These are phyloP conservation scores for Aspergillus texensis DNA, from an alignment of 2,329 filamentous ascomycete genomes.

Conservation along the genomic window DNA sequence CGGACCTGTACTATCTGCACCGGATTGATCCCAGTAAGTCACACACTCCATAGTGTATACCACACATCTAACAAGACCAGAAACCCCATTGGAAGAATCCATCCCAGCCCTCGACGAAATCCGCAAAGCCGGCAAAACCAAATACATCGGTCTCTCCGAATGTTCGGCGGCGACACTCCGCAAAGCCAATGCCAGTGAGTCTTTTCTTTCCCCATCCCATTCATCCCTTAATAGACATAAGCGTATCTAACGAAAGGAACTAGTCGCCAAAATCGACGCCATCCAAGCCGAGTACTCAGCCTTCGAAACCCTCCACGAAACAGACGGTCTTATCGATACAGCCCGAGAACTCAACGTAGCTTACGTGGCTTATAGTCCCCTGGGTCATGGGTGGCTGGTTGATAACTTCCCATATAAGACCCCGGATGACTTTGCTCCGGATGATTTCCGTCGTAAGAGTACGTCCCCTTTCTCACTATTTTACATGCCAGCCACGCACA, in stretches of 20 bases:
- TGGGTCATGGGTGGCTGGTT: conserved; percentile 53
- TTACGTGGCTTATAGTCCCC: conserved; percentile 51
- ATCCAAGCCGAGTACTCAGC: conserved; percentile 52
- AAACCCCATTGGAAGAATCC: conserved; percentile 52
- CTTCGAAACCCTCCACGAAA: conserved; percentile 47
- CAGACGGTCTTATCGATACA: conserved; percentile 45
- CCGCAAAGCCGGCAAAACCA: conserved; percentile 51
- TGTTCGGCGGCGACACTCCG: conserved; percentile 50
- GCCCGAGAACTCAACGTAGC: conserved; percentile 46
- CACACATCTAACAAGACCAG: too few relatives aligned
- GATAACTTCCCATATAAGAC: conserved; percentile 47
- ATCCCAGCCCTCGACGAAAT: conserved; percentile 52
- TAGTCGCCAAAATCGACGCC: conserved; percentile 52
- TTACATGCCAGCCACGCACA: background rate
- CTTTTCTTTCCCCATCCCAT: too few relatives aligned
- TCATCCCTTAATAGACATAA: too few relatives aligned
- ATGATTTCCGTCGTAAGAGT: conserved; percentile 47
- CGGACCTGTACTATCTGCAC: conserved; percentile 51
- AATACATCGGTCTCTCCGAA: conserved; percentile 54
- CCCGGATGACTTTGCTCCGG: conserved; percentile 50
- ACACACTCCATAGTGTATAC: too few relatives aligned
- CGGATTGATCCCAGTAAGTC: conserved; percentile 49
- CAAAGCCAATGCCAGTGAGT: conserved; percentile 48
- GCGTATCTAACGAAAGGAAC: conserved; percentile 14
- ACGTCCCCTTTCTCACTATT: conserved; percentile 13